Evolutionary conservation across 164 flowering plant genomes (phyloP).

Genomic region (Akebia trifoliata): DNA sequence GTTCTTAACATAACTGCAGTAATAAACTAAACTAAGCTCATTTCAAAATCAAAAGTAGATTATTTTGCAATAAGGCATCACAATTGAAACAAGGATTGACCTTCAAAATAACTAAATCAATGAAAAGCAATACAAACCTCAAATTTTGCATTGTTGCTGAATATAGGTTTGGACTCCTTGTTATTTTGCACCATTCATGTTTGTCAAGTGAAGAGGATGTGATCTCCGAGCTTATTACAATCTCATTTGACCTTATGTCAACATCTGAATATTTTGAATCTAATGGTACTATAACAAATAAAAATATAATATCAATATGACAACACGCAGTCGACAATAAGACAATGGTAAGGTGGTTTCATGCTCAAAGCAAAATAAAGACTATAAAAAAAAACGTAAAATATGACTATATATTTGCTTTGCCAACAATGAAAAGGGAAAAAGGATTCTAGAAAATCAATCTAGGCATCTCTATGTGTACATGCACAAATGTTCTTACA

Average conservation of each 20-base stretch:
- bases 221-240: constrained; percentile 42
- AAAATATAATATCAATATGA: neutral
- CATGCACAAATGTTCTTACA: no score
- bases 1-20: no score
- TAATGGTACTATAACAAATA: constrained; percentile 47
- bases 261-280: constrained; percentile 47
- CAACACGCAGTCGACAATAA: no score
- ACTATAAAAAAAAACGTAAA: no score
- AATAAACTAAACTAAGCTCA: no score
- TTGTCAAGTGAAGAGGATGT: constrained; percentile 31
- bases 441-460: no score
- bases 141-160: constrained; percentile 52
- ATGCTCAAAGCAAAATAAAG: no score
- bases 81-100: neutral
- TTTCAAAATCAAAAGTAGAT: neutral
- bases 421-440: no score
- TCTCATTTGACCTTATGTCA: constrained; percentile 51
- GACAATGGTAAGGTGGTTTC: no score
- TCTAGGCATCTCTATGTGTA: no score
- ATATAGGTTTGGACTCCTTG: constrained; percentile 39
- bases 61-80: neutral
- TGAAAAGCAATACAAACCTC: constrained; percentile 34
- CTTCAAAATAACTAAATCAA: neutral
- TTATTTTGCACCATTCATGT: constrained; percentile 71
- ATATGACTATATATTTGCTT: no score